Percentiles rank a stretch among this genome's conserved stretches.
Evolutionary conservation across 2,329 filamentous ascomycete species (phyloP).

Genomic region (Aureobasidium melanogenum): DNA sequence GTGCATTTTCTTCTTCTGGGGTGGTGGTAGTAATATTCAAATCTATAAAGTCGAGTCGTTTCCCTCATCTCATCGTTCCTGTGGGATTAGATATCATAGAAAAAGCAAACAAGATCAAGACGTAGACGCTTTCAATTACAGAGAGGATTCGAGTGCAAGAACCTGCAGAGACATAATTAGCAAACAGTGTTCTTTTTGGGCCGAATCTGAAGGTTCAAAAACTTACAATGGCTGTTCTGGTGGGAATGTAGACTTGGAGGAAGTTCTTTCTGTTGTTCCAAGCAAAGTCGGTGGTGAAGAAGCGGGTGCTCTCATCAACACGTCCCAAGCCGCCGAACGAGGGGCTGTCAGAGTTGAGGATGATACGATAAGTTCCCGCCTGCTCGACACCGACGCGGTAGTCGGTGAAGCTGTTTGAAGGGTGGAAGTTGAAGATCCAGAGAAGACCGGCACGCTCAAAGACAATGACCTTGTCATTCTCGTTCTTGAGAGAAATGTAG

Average conservation of each 20-base stretch:
- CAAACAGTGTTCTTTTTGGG: not conserved
- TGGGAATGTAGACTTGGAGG: conserved; percentile 83
- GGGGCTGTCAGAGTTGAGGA: conserved; percentile 71
- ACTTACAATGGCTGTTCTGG: conserved; percentile 70
- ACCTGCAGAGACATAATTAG: not conserved
- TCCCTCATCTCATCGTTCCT: conserved; percentile 1
- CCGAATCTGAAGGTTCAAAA: not conserved
- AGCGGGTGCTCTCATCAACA: conserved; percentile 70
- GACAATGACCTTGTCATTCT: conserved; percentile 86
- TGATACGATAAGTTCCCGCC: conserved; percentile 75
- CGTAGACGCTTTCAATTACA: not conserved
- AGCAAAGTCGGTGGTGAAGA: conserved; percentile 81
- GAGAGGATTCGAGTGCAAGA: conserved; percentile 4
- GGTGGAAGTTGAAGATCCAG: conserved; percentile 96
- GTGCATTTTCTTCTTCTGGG: not conserved
- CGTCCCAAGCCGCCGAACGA: conserved; percentile 72
- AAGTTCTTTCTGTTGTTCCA: conserved; percentile 92
- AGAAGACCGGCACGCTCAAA: conserved; percentile 87
- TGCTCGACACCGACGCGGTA: conserved; percentile 85
- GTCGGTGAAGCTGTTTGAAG: conserved; percentile 74
- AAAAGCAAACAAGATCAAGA: conserved; percentile 1
- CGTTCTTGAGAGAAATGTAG: conserved; percentile 89
- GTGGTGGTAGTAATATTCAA: not conserved
- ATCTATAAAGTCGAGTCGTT: conserved; percentile 1
- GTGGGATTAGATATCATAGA: conserved; percentile 2